These are phyloP conservation scores for Teratosphaeria epicoccoides DNA, from an alignment of 2,329 filamentous ascomycete species.

Conservation along the genomic window DNA sequence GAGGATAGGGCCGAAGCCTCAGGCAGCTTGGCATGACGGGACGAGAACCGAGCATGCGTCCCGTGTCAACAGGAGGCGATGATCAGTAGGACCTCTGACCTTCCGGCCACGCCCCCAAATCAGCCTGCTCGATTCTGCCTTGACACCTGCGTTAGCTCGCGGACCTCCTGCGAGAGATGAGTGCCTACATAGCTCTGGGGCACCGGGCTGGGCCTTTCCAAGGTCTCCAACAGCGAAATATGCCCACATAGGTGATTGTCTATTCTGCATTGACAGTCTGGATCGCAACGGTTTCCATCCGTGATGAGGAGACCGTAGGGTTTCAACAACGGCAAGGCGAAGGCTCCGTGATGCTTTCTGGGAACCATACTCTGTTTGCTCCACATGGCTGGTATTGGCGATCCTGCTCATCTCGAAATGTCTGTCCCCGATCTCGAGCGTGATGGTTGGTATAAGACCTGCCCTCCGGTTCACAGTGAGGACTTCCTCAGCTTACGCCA, in stretches of 20 bases:
- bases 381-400: neutral
- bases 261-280: neutral
- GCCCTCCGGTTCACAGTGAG: neutral
- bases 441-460: neutral
- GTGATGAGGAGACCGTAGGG: neutral
- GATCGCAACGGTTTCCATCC: neutral
- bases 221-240: neutral
- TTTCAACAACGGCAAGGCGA: neutral
- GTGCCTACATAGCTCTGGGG: neutral
- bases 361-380: neutral
- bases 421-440: neutral
- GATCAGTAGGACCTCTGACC: neutral
- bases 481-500: neutral
- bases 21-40: neutral
- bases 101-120: neutral
- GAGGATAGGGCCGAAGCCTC: neutral
- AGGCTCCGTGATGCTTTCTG: neutral
- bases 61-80: neutral
- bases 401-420: neutral
- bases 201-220: neutral
- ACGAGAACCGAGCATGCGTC: neutral
- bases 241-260: neutral
- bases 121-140: neutral
- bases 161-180: neutral
- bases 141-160: neutral